Conservation (phyloP, 1,139 yeast genomes). For the Meyerozyma carpophila region DNA sequence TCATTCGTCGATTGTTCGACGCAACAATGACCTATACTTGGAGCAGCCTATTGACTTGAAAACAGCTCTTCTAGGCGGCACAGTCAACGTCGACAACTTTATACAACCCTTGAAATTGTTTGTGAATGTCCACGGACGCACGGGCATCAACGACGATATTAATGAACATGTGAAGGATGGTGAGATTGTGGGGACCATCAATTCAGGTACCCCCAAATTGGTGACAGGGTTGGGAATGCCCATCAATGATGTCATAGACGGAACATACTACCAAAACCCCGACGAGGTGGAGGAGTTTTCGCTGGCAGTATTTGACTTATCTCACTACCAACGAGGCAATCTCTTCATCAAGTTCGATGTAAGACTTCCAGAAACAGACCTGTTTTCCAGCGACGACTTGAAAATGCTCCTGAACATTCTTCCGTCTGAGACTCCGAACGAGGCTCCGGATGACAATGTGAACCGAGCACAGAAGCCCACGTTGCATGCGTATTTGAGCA, state of each 20-base stretch:
- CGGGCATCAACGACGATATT: conserved; percentile 16
- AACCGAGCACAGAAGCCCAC: background rate
- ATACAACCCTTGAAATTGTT: conserved; percentile 33
- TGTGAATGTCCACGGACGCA: conserved; percentile 34
- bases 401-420: conserved; percentile 18
- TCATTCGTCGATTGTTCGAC: conserved; percentile 43
- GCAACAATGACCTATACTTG: conserved; percentile 42
- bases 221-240: conserved; percentile 62
- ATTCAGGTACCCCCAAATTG: conserved; percentile 42
- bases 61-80: conserved; percentile 55
- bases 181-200: conserved; percentile 42
- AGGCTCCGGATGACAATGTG: background rate
- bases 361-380: conserved; percentile 26
- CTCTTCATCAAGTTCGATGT: conserved; percentile 39
- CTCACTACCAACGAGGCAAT: conserved; percentile 28
- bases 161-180: conserved; percentile 31
- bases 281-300: conserved; percentile 13
- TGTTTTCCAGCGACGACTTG: conserved; percentile 22
- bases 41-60: conserved; percentile 42
- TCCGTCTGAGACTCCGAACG: conserved; percentile 13
- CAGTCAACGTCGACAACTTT: conserved; percentile 39
- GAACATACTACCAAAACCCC: conserved; percentile 16
- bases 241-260: conserved; percentile 33
- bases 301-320: conserved; percentile 15
- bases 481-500: background rate